Evolutionary conservation across 129 eudicot species (phyloP).

Genomic region (Mikania micrantha): DNA sequence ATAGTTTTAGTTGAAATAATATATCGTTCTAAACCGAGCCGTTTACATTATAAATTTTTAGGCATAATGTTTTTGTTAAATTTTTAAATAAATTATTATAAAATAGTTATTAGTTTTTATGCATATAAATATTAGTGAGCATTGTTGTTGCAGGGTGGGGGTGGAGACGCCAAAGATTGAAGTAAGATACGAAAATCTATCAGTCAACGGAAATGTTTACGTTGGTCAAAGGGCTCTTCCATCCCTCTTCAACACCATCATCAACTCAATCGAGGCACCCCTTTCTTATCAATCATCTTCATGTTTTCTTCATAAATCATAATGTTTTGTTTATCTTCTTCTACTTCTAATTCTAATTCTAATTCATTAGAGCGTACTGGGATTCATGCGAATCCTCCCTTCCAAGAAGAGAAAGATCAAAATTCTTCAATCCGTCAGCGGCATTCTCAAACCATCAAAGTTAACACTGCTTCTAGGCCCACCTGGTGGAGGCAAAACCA

Average conservation of each 20-base stretch:
- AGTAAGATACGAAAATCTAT: constrained; percentile 36
- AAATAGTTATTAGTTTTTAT: background rate
- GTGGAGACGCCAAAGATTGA: constrained; percentile 43
- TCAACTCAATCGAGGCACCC: constrained; percentile 34
- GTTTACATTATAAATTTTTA: too few relatives aligned
- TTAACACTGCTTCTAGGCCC: constrained; percentile 32
- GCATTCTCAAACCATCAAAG: constrained; percentile 72
- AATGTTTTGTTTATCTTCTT: too few relatives aligned
- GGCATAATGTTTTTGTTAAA: background rate
- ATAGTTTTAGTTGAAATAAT: too few relatives aligned
- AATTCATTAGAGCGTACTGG: background rate
- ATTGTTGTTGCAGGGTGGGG: constrained; percentile 28
- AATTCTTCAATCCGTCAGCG: constrained; percentile 62
- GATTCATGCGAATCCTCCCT: constrained; percentile 31
- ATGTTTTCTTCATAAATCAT: too few relatives aligned
- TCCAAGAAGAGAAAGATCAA: constrained; percentile 57
- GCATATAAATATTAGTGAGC: too few relatives aligned
- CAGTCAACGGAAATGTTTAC: constrained; percentile 36
- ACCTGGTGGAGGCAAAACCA: constrained; percentile 32
- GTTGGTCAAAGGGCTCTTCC: constrained; percentile 39
- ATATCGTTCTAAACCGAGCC: too few relatives aligned
- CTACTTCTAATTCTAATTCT: too few relatives aligned
- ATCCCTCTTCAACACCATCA: constrained; percentile 21
- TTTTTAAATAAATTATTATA: background rate
- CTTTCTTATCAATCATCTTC: background rate